A percentile compares a stretch with the other conserved stretches of the same genome.
These are phyloP conservation scores for Phascolomyces articulosus DNA, from an alignment of 371 early-diverging fungal species.

Conservation along the genomic window DNA sequence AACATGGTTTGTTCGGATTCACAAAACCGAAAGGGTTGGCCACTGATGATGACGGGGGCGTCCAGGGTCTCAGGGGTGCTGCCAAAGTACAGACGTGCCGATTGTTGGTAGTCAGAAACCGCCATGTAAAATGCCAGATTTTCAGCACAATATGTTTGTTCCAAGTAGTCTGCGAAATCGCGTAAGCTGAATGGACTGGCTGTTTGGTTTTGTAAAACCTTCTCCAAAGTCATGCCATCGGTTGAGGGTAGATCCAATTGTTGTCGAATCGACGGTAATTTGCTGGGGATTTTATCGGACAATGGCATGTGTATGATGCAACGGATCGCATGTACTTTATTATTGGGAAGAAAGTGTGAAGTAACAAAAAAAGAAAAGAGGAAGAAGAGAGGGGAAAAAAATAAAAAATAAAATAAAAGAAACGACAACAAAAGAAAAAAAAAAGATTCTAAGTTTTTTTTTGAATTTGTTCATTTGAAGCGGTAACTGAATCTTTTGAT, in stretches of 20 bases:
- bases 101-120: constrained; percentile 26
- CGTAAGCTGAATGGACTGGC: constrained; percentile 30
- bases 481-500: too few relatives aligned
- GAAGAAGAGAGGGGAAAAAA: neutral
- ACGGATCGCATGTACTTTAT: neutral
- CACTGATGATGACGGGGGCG: constrained; percentile 5
- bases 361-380: neutral
- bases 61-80: constrained; percentile 6
- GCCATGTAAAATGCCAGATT: constrained; percentile 42
- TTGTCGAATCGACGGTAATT: constrained; percentile 5
- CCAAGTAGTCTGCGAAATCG: constrained; percentile 40
- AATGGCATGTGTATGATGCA: constrained; percentile 7
- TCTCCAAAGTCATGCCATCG: constrained; percentile 41
- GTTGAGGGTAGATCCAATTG: constrained; percentile 14
- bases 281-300: constrained; percentile 4
- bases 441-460: too few relatives aligned
- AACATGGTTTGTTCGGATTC: constrained; percentile 8
- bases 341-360: neutral
- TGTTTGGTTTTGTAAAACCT: constrained; percentile 30
- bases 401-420: too few relatives aligned
- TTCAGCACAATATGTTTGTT: constrained; percentile 38
- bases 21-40: constrained; percentile 21
- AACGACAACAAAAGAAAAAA: neutral
- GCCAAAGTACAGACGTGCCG: constrained; percentile 23
- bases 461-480: too few relatives aligned